A percentile compares a stretch with the other conserved stretches of the same genome.
phyloP scores from a whole-genome alignment of 2,329 filamentous ascomycete species.

The Aspergillus sp. region DNA sequence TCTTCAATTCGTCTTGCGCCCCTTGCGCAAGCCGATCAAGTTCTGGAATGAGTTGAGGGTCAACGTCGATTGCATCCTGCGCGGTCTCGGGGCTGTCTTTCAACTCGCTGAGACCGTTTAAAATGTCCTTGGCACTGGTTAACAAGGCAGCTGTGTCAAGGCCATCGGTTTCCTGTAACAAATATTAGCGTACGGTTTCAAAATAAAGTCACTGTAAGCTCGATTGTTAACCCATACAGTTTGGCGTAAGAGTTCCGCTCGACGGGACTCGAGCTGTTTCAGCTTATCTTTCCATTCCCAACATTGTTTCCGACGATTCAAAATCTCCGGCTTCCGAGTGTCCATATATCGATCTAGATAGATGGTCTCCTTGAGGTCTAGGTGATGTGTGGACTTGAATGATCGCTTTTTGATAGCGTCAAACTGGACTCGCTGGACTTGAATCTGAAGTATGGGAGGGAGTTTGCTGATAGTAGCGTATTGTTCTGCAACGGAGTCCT shows the following conservation, averaged over 20 bases:
- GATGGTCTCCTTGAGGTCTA: constrained; percentile 76
- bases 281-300: constrained; percentile 74
- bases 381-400: constrained; percentile 73
- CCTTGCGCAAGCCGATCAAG: constrained; percentile 48
- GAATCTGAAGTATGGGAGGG: constrained; percentile 83
- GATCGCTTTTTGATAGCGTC: constrained; percentile 60
- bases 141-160: constrained; percentile 33
- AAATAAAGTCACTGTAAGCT: background rate
- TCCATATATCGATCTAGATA: constrained; percentile 87
- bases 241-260: constrained; percentile 42
- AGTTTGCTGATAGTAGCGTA: constrained; percentile 73
- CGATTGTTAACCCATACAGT: constrained; percentile 21
- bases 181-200: constrained; percentile 6
- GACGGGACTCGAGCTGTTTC: constrained; percentile 52
- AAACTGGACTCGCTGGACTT: constrained; percentile 79
- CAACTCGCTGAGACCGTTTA: constrained; percentile 43
- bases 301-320: constrained; percentile 64
- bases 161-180: constrained; percentile 21
- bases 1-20: constrained; percentile 48
- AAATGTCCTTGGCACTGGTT: constrained; percentile 39
- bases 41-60: constrained; percentile 39
- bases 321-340: constrained; percentile 58
- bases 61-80: constrained; percentile 45
- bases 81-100: constrained; percentile 31
- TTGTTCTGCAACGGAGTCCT: constrained; percentile 57